Evolutionary conservation across 306 rosid genomes (phyloP), one percentile per base, ranked within the genome.

Genomic region (Pachyrhizus erosus): DNA sequence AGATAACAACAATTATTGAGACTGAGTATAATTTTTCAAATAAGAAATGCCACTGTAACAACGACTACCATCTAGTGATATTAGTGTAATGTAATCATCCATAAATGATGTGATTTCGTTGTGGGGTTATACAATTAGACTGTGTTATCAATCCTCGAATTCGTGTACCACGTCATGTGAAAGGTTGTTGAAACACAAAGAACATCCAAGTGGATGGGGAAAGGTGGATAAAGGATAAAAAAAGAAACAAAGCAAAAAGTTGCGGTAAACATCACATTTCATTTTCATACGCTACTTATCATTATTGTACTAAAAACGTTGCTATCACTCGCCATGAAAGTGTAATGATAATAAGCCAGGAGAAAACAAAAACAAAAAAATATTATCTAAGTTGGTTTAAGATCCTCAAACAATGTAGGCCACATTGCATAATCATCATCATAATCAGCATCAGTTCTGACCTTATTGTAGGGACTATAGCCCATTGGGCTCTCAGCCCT

Each of bases 351-450:
- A 40, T 21, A 68, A 12, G 37, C 39, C 21, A 24, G 1, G 13
- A 68, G n/a, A 6, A 65, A 57, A 55, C 51, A 51, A 51, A 45
- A 1, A 37, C 18, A 66, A 43, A 70, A 77, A 8, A 17, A n/a
- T 6, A 42, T 21, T 89, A 61, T 88, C 82, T 69, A 96, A 78
- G 96, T 93, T 24, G 99, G 98, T 72, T 96, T 91, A 88, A 96
- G 84, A 71, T 96, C 97, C 23, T 91, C 93, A 86, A 96, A 93
- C 87, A 93, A 42, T 3, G 96, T 51, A 46, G 89, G 83, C 98
- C 99, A 93, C 26, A 87, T 79, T 17, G 89, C 82, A 77, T 85
- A 93, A 21, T 93, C 93, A 33, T 83, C 94, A 52, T 87, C 91
- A 73, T 84, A 89, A 57, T 80, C 81, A 14, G 78, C 74, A 18